phyloP scores from a whole-genome alignment of 164 flowering plant species.

The Liquidambar formosana region DNA sequence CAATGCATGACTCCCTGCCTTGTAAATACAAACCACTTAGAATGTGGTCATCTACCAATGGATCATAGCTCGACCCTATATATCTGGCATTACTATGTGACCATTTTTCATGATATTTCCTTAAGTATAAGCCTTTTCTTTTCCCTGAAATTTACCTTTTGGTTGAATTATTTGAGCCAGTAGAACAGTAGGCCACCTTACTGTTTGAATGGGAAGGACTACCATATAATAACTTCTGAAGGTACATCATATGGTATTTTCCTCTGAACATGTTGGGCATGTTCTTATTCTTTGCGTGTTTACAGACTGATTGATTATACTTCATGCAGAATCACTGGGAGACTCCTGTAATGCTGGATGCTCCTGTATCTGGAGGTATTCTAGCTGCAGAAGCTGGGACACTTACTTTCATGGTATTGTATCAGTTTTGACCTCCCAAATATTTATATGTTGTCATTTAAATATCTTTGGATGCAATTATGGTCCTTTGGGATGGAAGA shows the following conservation, averaged over 20 bases:
- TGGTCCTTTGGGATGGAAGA: background rate
- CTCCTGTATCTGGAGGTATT: constrained; percentile 97
- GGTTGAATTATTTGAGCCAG: background rate
- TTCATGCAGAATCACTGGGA: constrained; percentile 35
- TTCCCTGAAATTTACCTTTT: too few relatives aligned
- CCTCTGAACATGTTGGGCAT: background rate
- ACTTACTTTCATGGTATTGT: constrained; percentile 92
- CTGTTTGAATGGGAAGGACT: background rate
- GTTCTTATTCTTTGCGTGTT: background rate
- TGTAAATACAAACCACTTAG: too few relatives aligned
- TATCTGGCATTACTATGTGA: background rate
- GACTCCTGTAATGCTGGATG: constrained; percentile 80
- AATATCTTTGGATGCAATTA: background rate
- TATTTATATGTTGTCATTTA: background rate
- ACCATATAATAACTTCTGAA: background rate
- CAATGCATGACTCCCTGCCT: too few relatives aligned
- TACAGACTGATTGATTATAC: background rate
- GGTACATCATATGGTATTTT: background rate
- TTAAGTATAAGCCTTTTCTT: too few relatives aligned
- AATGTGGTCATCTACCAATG: too few relatives aligned
- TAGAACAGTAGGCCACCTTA: background rate
- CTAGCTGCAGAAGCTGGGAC: constrained; percentile 87
- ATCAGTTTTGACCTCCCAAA: constrained; percentile 6
- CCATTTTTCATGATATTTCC: background rate
- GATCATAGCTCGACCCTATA: background rate